Percentiles rank a stretch among this genome's conserved stretches.
Evolutionary conservation across 495 filamentous ascomycete genomes (phyloP).

Genomic region (Barbatosphaeria neglecta): DNA sequence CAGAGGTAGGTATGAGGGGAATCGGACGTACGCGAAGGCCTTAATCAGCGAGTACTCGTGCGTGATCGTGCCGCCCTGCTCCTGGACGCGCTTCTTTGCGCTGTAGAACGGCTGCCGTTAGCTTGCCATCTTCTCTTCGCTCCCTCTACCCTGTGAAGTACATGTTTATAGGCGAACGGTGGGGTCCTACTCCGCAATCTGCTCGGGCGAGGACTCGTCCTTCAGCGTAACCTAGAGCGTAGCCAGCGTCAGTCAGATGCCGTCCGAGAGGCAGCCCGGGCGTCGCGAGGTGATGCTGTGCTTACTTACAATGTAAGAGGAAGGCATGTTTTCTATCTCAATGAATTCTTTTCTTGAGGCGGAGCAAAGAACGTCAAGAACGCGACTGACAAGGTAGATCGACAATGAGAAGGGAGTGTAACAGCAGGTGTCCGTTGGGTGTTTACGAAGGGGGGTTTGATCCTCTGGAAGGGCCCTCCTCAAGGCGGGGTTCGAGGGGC

Average conservation of each 20-base stretch:
- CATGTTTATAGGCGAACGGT: neutral
- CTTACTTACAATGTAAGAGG: too few species aligned
- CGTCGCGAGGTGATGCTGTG: neutral
- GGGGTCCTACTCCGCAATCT: slow-evolving; percentile 49
- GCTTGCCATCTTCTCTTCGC: neutral
- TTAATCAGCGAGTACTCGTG: slow-evolving; percentile 80
- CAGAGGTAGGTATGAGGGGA: neutral
- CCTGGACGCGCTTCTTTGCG: slow-evolving; percentile 56
- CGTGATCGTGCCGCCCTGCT: slow-evolving; percentile 68
- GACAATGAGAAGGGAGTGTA: too few species aligned
- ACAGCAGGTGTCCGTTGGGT: too few species aligned
- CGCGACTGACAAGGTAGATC: too few species aligned
- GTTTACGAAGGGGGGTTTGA: too few species aligned
- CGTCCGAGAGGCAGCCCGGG: neutral
- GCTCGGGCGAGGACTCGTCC: slow-evolving; percentile 41
- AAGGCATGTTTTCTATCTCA: too few species aligned
- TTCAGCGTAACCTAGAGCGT: slow-evolving; percentile 64
- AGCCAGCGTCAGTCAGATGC: neutral
- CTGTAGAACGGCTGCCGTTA: slow-evolving; percentile 23
- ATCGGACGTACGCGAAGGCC: slow-evolving; percentile 67
- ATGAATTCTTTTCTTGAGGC: too few species aligned
- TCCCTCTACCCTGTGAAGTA: neutral
- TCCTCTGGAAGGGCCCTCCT: too few species aligned
- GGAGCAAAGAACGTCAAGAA: too few species aligned
- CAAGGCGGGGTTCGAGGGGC: too few species aligned